Evolutionary conservation across 352 stramenopile species (phyloP), one percentile per base, ranked within the genome.

Genomic region (Phytophthora capsici): DNA sequence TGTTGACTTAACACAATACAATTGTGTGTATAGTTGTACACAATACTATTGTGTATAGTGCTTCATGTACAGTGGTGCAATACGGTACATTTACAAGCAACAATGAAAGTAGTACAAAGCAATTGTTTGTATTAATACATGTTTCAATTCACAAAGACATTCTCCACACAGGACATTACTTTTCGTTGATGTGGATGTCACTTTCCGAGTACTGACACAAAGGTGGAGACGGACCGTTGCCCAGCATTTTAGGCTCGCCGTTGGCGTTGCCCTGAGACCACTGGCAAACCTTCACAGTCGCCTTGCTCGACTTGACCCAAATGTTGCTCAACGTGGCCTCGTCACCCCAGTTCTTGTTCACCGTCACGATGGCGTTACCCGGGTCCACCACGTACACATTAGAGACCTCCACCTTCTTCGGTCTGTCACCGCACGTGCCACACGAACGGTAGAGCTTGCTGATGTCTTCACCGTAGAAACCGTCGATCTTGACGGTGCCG

Each of bases 261-360:
- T 47, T 56, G 6, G 41, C 61, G 19, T 49, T 57, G 19, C 67
- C 66, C 46, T 76, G 44, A 20, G 67, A 77, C 70, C 71, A 82
- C 23, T 53, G 56, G 19, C 73, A 82, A 6, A 78, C 37, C 52
- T 69, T 62, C 32, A 66, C 57, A 16, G 22, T 54, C 28, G 47
- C 54, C 30, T 47, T 51, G 14, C 47, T 48, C 6, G 57, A 59
- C 32, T 63, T 63, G 14, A 63, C 13, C 30, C 45, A 37, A n/a
- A 86, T 62, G 55, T 83, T 77, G 22, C 65, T 83, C n/a, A 80
- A 46, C 37, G 64, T 77, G 38, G 72, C 72, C 20, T 77, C 43
- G 40, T 85, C 75, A 6, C 49, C 61, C 45, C 67, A 73, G 64
- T 84, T 81, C 47, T 70, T 52, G 63, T 80, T 80, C 38, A 80